A percentile compares a stretch with the other conserved stretches of the same genome.
Evolutionary conservation across 1,139 yeast species (phyloP).

Genomic region (Starmera stellimalicola): DNA sequence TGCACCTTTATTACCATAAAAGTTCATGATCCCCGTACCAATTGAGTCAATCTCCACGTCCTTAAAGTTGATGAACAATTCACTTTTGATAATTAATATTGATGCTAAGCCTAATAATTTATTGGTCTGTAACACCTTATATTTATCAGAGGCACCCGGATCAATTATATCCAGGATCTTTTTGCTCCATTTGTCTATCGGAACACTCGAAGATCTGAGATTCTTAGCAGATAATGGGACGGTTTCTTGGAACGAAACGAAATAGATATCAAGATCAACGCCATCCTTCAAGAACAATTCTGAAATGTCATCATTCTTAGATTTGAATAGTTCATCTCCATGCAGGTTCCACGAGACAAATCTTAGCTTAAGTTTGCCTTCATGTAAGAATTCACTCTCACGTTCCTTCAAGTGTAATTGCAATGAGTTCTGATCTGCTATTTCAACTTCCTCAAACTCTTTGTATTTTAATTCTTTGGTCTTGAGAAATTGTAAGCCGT

Average conservation of each 20-base stretch:
- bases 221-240: constrained; percentile 37
- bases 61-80: constrained; percentile 27
- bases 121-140: constrained; percentile 26
- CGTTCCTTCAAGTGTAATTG: constrained; percentile 9
- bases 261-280: constrained; percentile 27
- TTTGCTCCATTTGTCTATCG: constrained; percentile 29
- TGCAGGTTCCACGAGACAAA: constrained; percentile 39
- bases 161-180: constrained; percentile 20
- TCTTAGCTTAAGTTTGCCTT: constrained; percentile 11
- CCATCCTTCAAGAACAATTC: constrained; percentile 13
- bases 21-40: constrained; percentile 44
- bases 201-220: constrained; percentile 31
- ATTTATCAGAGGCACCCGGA: constrained; percentile 9
- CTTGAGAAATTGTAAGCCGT: constrained; percentile 6
- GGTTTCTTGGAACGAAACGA: constrained; percentile 42
- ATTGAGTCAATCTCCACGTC: constrained; percentile 30
- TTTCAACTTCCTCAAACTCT: constrained; percentile 3
- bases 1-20: constrained; percentile 58
- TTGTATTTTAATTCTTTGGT: constrained; percentile 4
- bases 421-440: constrained; percentile 2
- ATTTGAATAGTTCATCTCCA: constrained; percentile 26
- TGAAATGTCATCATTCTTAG: constrained; percentile 16
- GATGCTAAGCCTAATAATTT: constrained; percentile 43
- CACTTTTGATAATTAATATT: constrained; percentile 27
- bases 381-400: constrained; percentile 9